Conservation (phyloP, 2,329 filamentous ascomycete species). For the Trichoderma koningii region DNA sequence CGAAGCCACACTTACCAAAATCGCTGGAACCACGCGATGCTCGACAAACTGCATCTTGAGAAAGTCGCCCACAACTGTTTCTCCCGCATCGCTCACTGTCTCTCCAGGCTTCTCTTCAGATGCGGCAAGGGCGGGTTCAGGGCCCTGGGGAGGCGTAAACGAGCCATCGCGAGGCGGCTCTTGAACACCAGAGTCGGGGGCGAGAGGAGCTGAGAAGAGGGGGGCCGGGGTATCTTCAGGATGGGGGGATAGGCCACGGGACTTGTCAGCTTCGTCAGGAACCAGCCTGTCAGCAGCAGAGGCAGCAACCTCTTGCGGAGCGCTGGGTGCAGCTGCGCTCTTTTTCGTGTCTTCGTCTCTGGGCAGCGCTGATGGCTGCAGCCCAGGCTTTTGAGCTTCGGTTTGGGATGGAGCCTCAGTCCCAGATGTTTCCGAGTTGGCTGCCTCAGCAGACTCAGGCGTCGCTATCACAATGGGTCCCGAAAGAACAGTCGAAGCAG, state of each 20-base stretch:
- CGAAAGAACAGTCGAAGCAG: slow-evolving; percentile 2
- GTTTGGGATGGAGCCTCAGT: not conserved
- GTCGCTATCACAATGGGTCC: slow-evolving; percentile 11
- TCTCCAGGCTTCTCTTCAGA: slow-evolving; percentile 26
- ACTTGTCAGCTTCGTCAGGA: slow-evolving; percentile 27
- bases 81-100: slow-evolving; percentile 33
- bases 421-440: not conserved
- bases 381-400: slow-evolving; percentile 5
- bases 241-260: slow-evolving; percentile 51
- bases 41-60: slow-evolving; percentile 97
- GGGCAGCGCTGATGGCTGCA: slow-evolving; percentile 14
- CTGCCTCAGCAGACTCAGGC: not conserved
- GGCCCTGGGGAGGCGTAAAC: not conserved
- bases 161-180: slow-evolving; percentile 31
- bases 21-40: slow-evolving; percentile 90
- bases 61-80: slow-evolving; percentile 88
- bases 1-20: slow-evolving; percentile 67
- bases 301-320: slow-evolving; percentile 31
- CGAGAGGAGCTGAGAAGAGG: slow-evolving; percentile 46
- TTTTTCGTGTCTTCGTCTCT: slow-evolving; percentile 3
- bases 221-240: slow-evolving; percentile 70
- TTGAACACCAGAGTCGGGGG: slow-evolving; percentile 36
- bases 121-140: slow-evolving; percentile 10
- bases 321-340: slow-evolving; percentile 1
- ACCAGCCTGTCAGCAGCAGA: slow-evolving; percentile 24